Evolutionary conservation across 2,329 filamentous ascomycete genomes (phyloP), one percentile per base, ranked within the genome.

Genomic region (Calonectria leucothoes): DNA sequence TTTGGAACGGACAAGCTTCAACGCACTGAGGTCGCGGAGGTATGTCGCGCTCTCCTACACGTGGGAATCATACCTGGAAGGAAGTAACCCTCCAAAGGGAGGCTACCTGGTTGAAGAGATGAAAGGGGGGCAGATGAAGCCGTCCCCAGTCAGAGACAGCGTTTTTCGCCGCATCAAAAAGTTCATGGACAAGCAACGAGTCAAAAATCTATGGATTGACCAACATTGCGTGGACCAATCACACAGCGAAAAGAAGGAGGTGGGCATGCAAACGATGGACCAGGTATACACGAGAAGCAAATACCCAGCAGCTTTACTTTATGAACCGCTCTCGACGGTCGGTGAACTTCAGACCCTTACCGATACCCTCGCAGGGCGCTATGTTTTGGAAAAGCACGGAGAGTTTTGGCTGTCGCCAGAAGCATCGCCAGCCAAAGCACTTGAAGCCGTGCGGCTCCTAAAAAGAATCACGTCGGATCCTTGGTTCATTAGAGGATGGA

Each of bases 401-500:
- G 35, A 51, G 2, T 49, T 48, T 49, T 4, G 5, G 11, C n/a
- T 66, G 6, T 51, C 63, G 6, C 27, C 42, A 37, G 12, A n/a
- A 25, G 37, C 39, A 27, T 49, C 63, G 4, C 6, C 29, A 12
- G 33, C 8, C 12, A 48, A 48, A 23, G 63, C 29, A 10, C 27
- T 49, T 11, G 11, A 66, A 27, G 63, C 39, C 5, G 29, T 66
- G 10, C 27, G 37, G n/a, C 52, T 64, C 12, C 11, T 69, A 14
- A 51, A 64, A 23, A n/a, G 55, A 14, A 69, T 69, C 37, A 69
- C 66, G 15, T 61, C 51, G 4, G 66, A 69, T 17, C 27, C 29
- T 17, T 69, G 66, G 66, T 69, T 59, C 15, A 39, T 39, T 10
- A 59, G 66, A 48, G 66, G 51, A 31, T 69, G 66, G 66, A 69